Evolutionary conservation across 148 eudicot species (phyloP).

Genomic region (Persicaria tinctoria): DNA sequence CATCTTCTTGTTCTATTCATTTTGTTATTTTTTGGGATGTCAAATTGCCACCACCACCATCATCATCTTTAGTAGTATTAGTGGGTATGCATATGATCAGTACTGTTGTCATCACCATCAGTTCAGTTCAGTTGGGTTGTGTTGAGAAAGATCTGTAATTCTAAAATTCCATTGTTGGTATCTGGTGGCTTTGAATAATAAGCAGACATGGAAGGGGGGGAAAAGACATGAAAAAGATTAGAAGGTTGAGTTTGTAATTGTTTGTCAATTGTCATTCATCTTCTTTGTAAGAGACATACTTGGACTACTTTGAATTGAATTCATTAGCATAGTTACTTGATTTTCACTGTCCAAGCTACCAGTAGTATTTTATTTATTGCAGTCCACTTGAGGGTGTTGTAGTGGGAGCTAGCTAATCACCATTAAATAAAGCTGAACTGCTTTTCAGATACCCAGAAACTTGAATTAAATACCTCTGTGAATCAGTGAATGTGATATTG

Average conservation of each 20-base stretch:
- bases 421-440: not conserved
- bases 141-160: not conserved
- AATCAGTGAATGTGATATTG: no score
- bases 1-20: constrained; percentile 1
- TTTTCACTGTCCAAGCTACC: not conserved
- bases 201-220: not conserved
- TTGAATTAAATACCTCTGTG: not conserved
- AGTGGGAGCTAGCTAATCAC: not conserved
- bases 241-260: constrained; percentile 1
- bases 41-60: not conserved
- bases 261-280: not conserved
- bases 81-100: constrained; percentile 7
- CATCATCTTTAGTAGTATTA: not conserved
- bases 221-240: not conserved
- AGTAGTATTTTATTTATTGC: not conserved
- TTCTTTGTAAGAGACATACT: constrained; percentile 3
- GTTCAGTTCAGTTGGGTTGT: constrained; percentile 1
- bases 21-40: not conserved
- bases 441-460: not conserved
- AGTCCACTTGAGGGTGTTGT: not conserved
- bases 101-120: not conserved
- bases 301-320: not conserved
- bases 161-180: constrained; percentile 4
- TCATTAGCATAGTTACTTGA: constrained; percentile 5
- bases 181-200: constrained; percentile 2